Evolutionary conservation across 169 alveolate species (phyloP), one percentile per base, ranked within the genome.

Genomic region (Plasmodium vinckei): DNA sequence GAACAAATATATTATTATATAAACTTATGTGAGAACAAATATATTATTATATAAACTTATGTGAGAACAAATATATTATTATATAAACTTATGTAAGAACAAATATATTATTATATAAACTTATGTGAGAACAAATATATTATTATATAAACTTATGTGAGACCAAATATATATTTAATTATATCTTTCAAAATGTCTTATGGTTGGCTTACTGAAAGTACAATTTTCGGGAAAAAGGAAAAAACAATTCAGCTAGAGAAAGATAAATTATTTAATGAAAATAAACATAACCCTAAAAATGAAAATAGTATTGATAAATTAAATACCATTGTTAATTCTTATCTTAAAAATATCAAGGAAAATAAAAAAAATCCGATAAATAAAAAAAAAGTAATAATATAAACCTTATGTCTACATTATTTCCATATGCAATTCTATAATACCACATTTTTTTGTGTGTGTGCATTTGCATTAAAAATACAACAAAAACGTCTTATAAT

Each of bases 181-280:
- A 33, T 4, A 3, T 4, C 2, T 49, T n/a, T 61, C 42, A 82
- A 82, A 27, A 82, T 82, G 90, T 82, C 90, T 19, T 82, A 82
- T 68, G 90, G 90, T 12, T 82, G 90, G 90, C 44, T 82, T 13
- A 82, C 90, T 13, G 90, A 82, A 82, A 82, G 90, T 42, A 82
- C 90, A 17, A 17, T 67, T 23, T 65, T 65, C 67, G 65, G 65
- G 57, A 82, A 82, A 68, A 82, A 82, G 65, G 90, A 82, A 82
- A 57, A 82, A 67, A 64, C 56, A 12, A 82, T 82, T 65, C 84
- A 82, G 53, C 49, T 82, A 67, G 60, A 59, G 63, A 68, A 65
- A 57, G 90, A 82, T 60, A 82, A 82, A 53, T 42, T 82, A 67
- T 65, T 44, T 47, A 65, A 61, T 21, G 90, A 65, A 82, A 82